A percentile compares a stretch with the other conserved stretches of the same genome.
These are phyloP conservation scores for Rhodotorula sphaerocarpa DNA, from an alignment of 768 basidiomycete genomes.

Conservation along the genomic window DNA sequence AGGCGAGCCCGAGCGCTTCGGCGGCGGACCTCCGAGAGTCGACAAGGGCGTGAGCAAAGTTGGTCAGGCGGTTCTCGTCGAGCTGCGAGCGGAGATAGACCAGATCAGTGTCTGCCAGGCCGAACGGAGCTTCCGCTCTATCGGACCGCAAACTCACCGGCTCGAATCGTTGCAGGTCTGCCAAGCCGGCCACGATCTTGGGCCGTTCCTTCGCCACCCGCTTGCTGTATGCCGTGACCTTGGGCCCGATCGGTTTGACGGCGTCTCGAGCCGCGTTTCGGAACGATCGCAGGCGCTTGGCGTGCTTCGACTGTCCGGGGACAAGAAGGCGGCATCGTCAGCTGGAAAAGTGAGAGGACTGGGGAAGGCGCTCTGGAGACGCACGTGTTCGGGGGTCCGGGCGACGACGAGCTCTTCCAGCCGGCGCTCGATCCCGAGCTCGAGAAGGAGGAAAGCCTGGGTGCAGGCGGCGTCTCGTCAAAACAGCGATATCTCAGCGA, in stretches of 20 bases:
- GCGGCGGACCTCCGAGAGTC: conserved; percentile 18
- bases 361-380: not conserved
- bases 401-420: conserved; percentile 5
- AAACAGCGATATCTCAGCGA: not conserved
- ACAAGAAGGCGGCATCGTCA: not conserved
- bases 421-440: conserved; percentile 42
- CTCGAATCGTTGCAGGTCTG: conserved; percentile 5
- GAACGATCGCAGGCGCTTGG: conserved; percentile 27
- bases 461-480: not conserved
- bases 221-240: conserved; percentile 30
- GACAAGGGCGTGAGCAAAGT: conserved; percentile 22
- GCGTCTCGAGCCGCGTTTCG: conserved; percentile 23
- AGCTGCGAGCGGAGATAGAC: conserved; percentile 23
- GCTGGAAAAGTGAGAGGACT: not conserved
- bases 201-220: conserved; percentile 28
- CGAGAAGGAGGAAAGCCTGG: conserved; percentile 65
- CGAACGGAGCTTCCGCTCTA: not conserved
- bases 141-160: not conserved
- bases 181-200: conserved; percentile 13
- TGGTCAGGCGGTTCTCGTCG: conserved; percentile 20
- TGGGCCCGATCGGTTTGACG: conserved; percentile 10
- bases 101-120: not conserved
- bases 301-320: conserved; percentile 13
- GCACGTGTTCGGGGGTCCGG: conserved; percentile 25
- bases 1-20: conserved; percentile 19